Base-by-base conservation (phyloP, 192 early-diverging fungal species). In the Polychytrium aggregatum region DNA sequence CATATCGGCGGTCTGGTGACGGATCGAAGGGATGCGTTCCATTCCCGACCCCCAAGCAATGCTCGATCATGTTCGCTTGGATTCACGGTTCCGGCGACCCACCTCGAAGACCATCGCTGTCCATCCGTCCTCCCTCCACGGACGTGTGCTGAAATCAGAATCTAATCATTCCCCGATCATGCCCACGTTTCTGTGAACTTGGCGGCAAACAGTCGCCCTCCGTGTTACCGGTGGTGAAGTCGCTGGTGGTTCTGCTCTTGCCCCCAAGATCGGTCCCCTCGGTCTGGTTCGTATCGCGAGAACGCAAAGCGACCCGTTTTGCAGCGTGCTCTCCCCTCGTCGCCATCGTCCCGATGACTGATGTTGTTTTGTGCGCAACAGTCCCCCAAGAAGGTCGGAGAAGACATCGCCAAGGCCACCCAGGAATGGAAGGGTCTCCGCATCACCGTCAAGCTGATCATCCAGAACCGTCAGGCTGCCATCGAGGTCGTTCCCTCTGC, bases 321-420 rank as follows among this genome's bases (percentile, higher is more conserved):
- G n/a, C n/a, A n/a, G n/a, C n/a, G n/a, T n/a, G n/a, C n/a, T n/a
- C n/a, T n/a, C n/a, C n/a, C n/a, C n/a, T n/a, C n/a, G n/a, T 43
- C 14, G 17, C 16, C 47, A 48, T 45, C 21, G 3, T 37, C 22
- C 6, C 31, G 6, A 33, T 22, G 44, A 22, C 34, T 35, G 31
- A 3, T 14, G 10, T 21, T 8, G 6, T 28, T 47, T 25, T 18
- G 3, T 18, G 31, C n/a, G 45, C 31, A 55, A 36, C 43, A 84
- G 52, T 88, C 92, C 46, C 95, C 95, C 77, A 98, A 98, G 84
- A 98, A 98, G 84, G 86, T 94, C 47, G 95, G 95, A 81, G 95
- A 98, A 79, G 95, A 98, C 70, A 98, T 98, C 59, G 95, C 95
- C 81, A 98, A 98, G 84, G 91, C 86, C 56, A 98, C 95, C 64